phyloP scores from a whole-genome alignment of 768 basidiomycete genomes.

The Cytidiella melzeri region DNA sequence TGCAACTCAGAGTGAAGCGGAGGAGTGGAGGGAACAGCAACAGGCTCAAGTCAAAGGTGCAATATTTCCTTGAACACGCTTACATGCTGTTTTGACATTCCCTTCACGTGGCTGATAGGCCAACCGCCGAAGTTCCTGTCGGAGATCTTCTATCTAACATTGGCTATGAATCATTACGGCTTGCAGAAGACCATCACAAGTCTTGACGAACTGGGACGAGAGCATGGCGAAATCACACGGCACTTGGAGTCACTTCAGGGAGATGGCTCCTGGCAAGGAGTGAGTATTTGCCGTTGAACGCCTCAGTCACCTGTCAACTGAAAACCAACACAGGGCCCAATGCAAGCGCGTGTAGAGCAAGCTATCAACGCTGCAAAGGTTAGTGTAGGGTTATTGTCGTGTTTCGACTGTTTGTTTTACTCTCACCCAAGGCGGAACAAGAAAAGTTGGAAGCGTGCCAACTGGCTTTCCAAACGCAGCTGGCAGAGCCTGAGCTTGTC shows the following conservation, averaged over 20 bases:
- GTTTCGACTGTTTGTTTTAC: neutral
- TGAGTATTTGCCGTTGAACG: constrained; percentile 28
- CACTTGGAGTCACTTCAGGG: constrained; percentile 72
- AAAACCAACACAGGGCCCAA: constrained; percentile 42
- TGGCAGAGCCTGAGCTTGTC: constrained; percentile 81
- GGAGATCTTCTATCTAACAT: constrained; percentile 85
- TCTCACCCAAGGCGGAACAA: constrained; percentile 50
- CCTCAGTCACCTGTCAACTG: neutral
- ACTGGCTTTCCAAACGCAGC: constrained; percentile 76
- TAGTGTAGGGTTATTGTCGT: constrained; percentile 3
- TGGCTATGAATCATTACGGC: constrained; percentile 87
- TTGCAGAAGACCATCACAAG: constrained; percentile 75
- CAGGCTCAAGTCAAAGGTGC: constrained; percentile 40
- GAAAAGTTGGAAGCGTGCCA: constrained; percentile 66
- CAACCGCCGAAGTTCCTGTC: constrained; percentile 87
- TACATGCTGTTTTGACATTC: neutral
- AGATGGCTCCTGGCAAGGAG: constrained; percentile 79
- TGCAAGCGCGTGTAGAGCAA: constrained; percentile 72
- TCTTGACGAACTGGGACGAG: constrained; percentile 66
- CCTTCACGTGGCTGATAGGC: constrained; percentile 29
- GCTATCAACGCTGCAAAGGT: constrained; percentile 77
- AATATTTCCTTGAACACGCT: constrained; percentile 1
- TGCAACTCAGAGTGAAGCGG: constrained; percentile 83
- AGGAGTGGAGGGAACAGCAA: constrained; percentile 54
- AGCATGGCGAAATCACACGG: constrained; percentile 69